Base-by-base conservation (phyloP, 768 basidiomycete genomes). In the Phaeotremella fagi region DNA sequence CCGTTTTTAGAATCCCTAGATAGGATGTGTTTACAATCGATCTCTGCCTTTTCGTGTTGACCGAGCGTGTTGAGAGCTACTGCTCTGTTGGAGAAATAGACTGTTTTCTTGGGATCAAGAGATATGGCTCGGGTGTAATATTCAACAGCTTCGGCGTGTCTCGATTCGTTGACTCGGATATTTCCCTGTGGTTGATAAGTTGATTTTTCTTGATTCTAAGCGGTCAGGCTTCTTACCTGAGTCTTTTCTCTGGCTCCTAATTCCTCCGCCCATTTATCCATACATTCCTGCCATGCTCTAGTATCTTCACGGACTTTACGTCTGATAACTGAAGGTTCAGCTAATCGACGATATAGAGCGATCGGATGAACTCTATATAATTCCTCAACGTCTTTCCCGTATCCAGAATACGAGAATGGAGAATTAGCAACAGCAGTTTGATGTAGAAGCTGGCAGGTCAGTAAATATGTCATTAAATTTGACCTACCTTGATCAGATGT, bases 221-320 rank as follows among this genome's bases (percentile, higher is more conserved):
- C 7, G 3, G 33, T 49, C 25, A 42, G 48, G 24, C 22, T n/a
- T 64, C 69, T 51, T 53, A 71, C 72, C 36, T 57, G 52, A 33
- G 65, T 63, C 57, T 71, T 72, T 52, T 74, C 73, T 51, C 64
- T 58, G 12, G 64, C 67, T 11, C 67, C 73, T 25, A 72, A 48
- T 55, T 74, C 73, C 48, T 74, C 71, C 20, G 63, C 69, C 73
- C 73, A 74, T 45, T 70, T 63, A 48, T 72, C 70, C 73, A 74
- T 74, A 50, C 73, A 74, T 20, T 59, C 60, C 42, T 53, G 51
- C 73, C 73, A 74, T 15, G 66, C 58, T 35, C 61, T 50, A n/a
- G 54, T 24, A 29, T 72, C 68, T 14, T 47, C 45, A 16, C 38
- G 38, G 28, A 52, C 51, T 25, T 60, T 60, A 16, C 63, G 54